phyloP scores from a whole-genome alignment of 805 yeast species.

The Yarrowia sp. region DNA sequence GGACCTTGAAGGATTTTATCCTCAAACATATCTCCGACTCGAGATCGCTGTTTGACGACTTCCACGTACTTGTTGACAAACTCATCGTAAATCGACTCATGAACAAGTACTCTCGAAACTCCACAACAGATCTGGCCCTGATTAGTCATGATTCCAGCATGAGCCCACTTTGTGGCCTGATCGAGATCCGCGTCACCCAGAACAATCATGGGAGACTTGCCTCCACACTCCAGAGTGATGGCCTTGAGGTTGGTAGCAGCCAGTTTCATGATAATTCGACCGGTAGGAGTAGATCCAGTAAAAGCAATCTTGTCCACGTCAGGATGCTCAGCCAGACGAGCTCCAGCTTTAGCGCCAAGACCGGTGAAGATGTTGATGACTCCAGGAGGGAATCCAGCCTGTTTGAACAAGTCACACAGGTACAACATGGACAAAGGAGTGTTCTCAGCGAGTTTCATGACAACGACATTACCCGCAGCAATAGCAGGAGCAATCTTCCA shows the following conservation, averaged over 20 bases:
- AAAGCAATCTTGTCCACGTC: constrained; percentile 84
- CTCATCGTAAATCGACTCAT: constrained; percentile 76
- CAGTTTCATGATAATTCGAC: constrained; percentile 71
- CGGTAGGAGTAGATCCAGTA: constrained; percentile 92
- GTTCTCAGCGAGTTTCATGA: constrained; percentile 71
- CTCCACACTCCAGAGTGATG: constrained; percentile 92
- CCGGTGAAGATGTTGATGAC: constrained; percentile 72
- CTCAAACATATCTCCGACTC: constrained; percentile 73
- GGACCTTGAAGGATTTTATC: constrained; percentile 81
- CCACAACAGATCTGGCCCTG: constrained; percentile 97
- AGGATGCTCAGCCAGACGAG: constrained; percentile 60
- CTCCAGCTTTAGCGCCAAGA: constrained; percentile 65
- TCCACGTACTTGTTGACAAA: constrained; percentile 57
- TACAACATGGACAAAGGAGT: constrained; percentile 70
- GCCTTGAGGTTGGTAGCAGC: constrained; percentile 77
- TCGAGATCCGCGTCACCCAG: constrained; percentile 83
- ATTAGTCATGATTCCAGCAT: constrained; percentile 83
- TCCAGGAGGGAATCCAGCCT: constrained; percentile 79
- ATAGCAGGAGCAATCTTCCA: constrained; percentile 85
- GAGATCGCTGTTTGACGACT: constrained; percentile 47
- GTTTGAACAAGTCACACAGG: constrained; percentile 55
- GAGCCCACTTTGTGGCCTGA: constrained; percentile 68
- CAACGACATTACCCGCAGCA: constrained; percentile 74
- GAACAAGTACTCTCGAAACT: constrained; percentile 86
- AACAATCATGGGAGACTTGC: constrained; percentile 89